Base-by-base conservation (phyloP, 345 rosid genomes). In the Combretum micranthum region DNA sequence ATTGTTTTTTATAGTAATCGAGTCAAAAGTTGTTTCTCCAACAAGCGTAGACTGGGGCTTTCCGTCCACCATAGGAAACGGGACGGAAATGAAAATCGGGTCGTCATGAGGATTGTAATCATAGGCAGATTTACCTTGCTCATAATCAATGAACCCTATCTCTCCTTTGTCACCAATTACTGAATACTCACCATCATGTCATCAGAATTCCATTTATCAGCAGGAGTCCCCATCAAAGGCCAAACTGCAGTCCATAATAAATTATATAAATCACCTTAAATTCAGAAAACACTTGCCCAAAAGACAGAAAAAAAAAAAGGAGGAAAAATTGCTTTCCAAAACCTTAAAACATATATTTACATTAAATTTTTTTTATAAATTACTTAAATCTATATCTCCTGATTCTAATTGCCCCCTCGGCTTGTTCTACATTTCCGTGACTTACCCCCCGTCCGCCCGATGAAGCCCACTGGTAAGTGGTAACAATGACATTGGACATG, bases 151-250 rank as follows among this genome's bases (percentile, higher is more conserved):
- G 53, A 77, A 92, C 4, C 76, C 78, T 19, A 92, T 76, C 58
- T 88, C 91, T 45, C 90, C 92, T 63, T 83, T 88, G 23, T 84
- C 93, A 12, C 76, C 85, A 48, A 88, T 86, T 18, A 79, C 90
- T 20, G 87, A 84, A 54, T 55, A 81, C 20, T 85, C 90, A 16
- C 76, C 96, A 56, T 80, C 96, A 55, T 66, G 45, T 50, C 74
- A 83, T 46, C 69, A 77, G 47, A 71, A 71, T 45, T 77, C 78
- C 53, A 57, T 12, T 14, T 80, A 62, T 64, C 78, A 73, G 94
- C 87, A 85, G 52, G 47, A 47, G 32, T 21, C 37, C 11, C n/a
- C 13, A 57, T 44, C 53, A 3, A 22, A 58, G 23, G n/a, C 46
- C 4, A 20, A 39, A 55, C 39, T 32, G 39, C 39, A 32, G 9